phyloP scores from a whole-genome alignment of 805 yeast species.

The Ogataea wickerhamii region DNA sequence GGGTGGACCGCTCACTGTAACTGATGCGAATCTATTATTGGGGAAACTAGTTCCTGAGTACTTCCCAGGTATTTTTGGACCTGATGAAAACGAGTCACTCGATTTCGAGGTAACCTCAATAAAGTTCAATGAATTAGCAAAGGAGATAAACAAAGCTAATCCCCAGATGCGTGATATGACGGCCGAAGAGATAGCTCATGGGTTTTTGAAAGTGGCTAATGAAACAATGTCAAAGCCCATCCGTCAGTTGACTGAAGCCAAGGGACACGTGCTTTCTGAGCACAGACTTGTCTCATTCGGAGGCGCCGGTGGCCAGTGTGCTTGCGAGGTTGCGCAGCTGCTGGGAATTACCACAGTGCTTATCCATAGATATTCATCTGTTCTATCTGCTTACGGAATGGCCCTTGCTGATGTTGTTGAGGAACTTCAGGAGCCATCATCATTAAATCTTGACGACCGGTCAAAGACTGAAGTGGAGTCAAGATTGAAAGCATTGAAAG shows the following conservation, averaged over 20 bases:
- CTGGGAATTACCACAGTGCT: conserved; percentile 67
- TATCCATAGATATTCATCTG: conserved; percentile 78
- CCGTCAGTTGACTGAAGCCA: conserved; percentile 78
- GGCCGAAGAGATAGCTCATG: conserved; percentile 70
- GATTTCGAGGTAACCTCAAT: conserved; percentile 49
- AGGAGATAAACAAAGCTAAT: conserved; percentile 50
- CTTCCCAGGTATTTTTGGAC: conserved; percentile 83
- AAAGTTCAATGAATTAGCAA: conserved; percentile 54
- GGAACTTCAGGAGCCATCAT: conserved; percentile 74
- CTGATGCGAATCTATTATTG: conserved; percentile 75
- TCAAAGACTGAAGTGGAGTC: conserved; percentile 35
- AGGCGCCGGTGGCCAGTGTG: conserved; percentile 94
- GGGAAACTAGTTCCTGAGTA: conserved; percentile 71
- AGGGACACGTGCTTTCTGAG: conserved; percentile 61
- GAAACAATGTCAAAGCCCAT: conserved; percentile 92
- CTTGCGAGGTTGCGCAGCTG: conserved; percentile 67
- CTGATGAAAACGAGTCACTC: conserved; percentile 66
- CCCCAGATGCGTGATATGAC: conserved; percentile 41
- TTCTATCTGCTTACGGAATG: conserved; percentile 85
- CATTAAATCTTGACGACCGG: conserved; percentile 37
- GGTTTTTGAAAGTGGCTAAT: conserved; percentile 79
- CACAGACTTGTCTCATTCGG: conserved; percentile 84
- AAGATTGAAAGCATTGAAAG: conserved; percentile 44
- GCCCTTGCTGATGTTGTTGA: conserved; percentile 81
- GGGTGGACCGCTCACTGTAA: conserved; percentile 79